Percentiles rank a stretch among this genome's conserved stretches.
phyloP scores from a whole-genome alignment of 495 filamentous ascomycete genomes.

The Penicillium salamii region DNA sequence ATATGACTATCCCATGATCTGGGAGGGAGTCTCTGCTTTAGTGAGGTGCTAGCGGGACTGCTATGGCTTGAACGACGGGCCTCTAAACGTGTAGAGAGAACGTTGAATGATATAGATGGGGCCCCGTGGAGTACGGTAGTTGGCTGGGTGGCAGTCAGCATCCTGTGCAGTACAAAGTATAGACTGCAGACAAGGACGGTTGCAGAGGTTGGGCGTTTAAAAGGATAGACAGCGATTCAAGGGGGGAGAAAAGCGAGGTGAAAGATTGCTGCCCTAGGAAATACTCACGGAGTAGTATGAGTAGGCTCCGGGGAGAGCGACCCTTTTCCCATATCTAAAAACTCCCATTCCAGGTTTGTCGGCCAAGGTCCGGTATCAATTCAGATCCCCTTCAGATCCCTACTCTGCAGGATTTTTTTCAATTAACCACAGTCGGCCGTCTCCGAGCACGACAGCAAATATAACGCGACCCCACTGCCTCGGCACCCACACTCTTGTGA shows the following conservation, averaged over 20 bases:
- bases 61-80: slow-evolving; percentile 13
- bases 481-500: background rate
- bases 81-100: slow-evolving; percentile 4
- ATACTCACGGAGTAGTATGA: slow-evolving; percentile 19
- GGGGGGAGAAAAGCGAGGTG: background rate
- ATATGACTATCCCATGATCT: slow-evolving; percentile 53
- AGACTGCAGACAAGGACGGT: background rate
- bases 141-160: slow-evolving; percentile 25
- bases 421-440: slow-evolving; percentile 10
- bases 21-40: slow-evolving; percentile 31
- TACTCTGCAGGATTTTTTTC: slow-evolving; percentile 9
- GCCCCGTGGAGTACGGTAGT: slow-evolving; percentile 6
- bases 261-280: background rate
- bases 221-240: background rate
- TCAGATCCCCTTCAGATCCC: background rate
- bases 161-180: slow-evolving; percentile 5
- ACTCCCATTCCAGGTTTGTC: slow-evolving; percentile 18
- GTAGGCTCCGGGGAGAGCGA: slow-evolving; percentile 6
- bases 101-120: slow-evolving; percentile 15
- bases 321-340: slow-evolving; percentile 10
- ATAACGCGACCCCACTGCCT: slow-evolving; percentile 2
- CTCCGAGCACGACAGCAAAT: background rate
- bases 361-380: slow-evolving; percentile 19
- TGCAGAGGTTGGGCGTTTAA: background rate
- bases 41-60: slow-evolving; percentile 3